These are phyloP conservation scores for Smittium culicis DNA, from an alignment of 371 early-diverging fungal genomes.

Conservation along the genomic window DNA sequence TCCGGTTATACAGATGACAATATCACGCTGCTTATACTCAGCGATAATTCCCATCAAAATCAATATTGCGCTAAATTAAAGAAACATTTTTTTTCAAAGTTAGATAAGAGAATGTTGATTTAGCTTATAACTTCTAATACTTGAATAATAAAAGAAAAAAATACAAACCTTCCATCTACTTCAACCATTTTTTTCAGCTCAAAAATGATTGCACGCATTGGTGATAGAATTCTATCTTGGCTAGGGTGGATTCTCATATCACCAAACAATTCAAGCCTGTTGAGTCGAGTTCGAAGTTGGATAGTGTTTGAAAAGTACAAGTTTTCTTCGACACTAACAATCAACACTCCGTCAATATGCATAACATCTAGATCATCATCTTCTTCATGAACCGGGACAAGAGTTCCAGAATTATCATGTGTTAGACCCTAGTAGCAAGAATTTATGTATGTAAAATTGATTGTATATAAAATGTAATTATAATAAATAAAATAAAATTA, in stretches of 20 bases:
- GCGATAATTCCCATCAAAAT: conserved; percentile 69
- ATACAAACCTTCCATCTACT: conserved; percentile 60
- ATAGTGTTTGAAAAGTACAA: conserved; percentile 91
- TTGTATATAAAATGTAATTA: no score
- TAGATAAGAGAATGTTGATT: conserved; percentile 15
- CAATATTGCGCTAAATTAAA: conserved; percentile 14
- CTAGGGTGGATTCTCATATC: conserved; percentile 81
- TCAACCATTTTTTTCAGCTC: conserved; percentile 73
- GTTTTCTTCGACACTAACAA: conserved; percentile 78
- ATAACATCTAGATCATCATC: conserved; percentile 50
- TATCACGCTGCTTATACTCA: conserved; percentile 42
- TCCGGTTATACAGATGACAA: conserved; percentile 9
- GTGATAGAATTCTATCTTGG: conserved; percentile 51
- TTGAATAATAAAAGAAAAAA: no score
- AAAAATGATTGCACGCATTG: conserved; percentile 59
- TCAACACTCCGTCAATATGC: conserved; percentile 63
- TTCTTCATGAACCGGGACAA: conserved; percentile 20
- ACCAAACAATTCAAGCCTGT: conserved; percentile 81
- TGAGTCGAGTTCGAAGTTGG: conserved; percentile 79
- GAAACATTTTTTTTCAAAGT: background rate
- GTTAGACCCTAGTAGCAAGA: background rate
- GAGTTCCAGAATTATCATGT: background rate
- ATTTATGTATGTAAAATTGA: no score
- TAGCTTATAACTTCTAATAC: no score
- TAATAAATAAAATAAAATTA: no score